phyloP scores from a whole-genome alignment of 805 yeast species.

The Candida broadrunensis region DNA sequence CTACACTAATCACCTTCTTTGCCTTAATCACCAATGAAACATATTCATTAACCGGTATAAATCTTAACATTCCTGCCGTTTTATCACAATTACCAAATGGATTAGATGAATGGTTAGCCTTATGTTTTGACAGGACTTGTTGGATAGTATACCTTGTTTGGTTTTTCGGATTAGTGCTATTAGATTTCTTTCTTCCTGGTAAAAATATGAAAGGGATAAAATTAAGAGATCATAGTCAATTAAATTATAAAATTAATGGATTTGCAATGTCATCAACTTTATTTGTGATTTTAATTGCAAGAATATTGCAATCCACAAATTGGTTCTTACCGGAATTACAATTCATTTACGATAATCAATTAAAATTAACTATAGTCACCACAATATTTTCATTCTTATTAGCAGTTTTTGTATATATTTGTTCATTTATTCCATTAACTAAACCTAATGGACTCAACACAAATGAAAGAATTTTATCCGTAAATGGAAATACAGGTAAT shows the following conservation, averaged over 20 bases:
- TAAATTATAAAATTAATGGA: slow-evolving; percentile 84
- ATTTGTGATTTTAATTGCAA: slow-evolving; percentile 40
- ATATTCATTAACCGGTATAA: slow-evolving; percentile 50
- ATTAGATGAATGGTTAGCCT: slow-evolving; percentile 16
- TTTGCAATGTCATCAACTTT: slow-evolving; percentile 45
- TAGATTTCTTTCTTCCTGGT: slow-evolving; percentile 66
- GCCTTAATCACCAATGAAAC: slow-evolving; percentile 60
- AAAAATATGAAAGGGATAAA: slow-evolving; percentile 57
- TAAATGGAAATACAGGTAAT: slow-evolving; percentile 83
- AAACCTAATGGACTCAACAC: slow-evolving; percentile 51
- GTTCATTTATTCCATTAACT: slow-evolving; percentile 62
- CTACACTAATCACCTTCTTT: slow-evolving; percentile 57
- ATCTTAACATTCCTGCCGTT: slow-evolving; percentile 39
- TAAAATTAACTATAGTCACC: slow-evolving; percentile 62
- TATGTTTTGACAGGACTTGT: slow-evolving; percentile 43
- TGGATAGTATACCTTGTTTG: slow-evolving; percentile 70
- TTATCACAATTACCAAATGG: slow-evolving; percentile 30
- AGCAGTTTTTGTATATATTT: slow-evolving; percentile 61
- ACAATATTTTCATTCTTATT: slow-evolving; percentile 62
- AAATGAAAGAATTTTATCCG: slow-evolving; percentile 70
- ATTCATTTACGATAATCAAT: slow-evolving; percentile 66
- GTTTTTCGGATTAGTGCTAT: slow-evolving; percentile 62
- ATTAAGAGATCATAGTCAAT: slow-evolving; percentile 71
- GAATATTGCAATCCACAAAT: slow-evolving; percentile 40
- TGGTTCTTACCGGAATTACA: slow-evolving; percentile 75